Conservation (phyloP, 805 yeast genomes). For the Metschnikowia santaceciliae region DNA sequence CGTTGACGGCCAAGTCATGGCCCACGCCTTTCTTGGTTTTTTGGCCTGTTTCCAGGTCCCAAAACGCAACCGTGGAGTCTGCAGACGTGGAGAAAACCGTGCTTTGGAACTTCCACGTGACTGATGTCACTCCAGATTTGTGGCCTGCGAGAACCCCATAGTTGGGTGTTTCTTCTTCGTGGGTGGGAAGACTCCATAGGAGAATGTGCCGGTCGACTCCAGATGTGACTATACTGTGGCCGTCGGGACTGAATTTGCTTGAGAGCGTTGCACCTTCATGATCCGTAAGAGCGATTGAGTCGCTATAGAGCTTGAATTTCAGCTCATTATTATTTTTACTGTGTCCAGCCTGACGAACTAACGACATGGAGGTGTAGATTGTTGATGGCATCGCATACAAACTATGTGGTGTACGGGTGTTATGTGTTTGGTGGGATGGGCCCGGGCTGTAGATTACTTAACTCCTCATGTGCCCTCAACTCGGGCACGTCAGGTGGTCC, state of each 20-base stretch:
- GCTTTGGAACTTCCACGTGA: slow-evolving; percentile 48
- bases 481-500: too few relatives aligned
- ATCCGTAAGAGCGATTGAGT: slow-evolving; percentile 42
- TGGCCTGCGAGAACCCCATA: slow-evolving; percentile 51
- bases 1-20: slow-evolving; percentile 53
- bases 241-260: slow-evolving; percentile 49
- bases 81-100: slow-evolving; percentile 52
- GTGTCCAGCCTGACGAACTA: background rate
- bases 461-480: too few relatives aligned
- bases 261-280: slow-evolving; percentile 53
- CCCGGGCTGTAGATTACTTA: too few relatives aligned
- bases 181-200: slow-evolving; percentile 42
- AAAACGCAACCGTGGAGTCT: slow-evolving; percentile 55
- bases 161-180: slow-evolving; percentile 27
- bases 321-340: background rate
- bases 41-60: slow-evolving; percentile 58
- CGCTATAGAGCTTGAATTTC: slow-evolving; percentile 20
- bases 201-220: slow-evolving; percentile 53
- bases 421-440: too few relatives aligned
- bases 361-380: slow-evolving; percentile 6
- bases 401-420: slow-evolving; percentile 7
- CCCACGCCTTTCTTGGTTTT: slow-evolving; percentile 52
- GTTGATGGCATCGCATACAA: background rate
- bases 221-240: slow-evolving; percentile 55
- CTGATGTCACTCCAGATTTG: slow-evolving; percentile 59